A percentile compares a stretch with the other conserved stretches of the same genome.
These are phyloP conservation scores for Aspergillus fumigatus DNA, from an alignment of 2,329 filamentous ascomycete species.

Conservation along the genomic window DNA sequence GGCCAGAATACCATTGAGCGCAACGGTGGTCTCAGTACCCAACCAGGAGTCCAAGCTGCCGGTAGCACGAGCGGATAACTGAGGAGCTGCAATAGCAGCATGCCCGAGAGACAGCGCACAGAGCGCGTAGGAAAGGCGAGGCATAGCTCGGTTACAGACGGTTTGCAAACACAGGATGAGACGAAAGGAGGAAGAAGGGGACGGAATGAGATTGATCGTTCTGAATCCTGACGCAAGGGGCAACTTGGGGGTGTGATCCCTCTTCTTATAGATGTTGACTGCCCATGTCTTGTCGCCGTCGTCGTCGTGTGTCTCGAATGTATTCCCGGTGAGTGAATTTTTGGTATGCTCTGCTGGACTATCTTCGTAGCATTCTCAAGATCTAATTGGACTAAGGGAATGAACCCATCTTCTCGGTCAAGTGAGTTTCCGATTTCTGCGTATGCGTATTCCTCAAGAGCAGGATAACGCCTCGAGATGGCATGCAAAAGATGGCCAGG, in stretches of 20 bases:
- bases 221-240: background rate
- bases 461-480: background rate
- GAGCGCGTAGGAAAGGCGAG: background rate
- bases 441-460: background rate
- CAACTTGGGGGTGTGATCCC: background rate
- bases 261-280: background rate
- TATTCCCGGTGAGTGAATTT: background rate
- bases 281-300: background rate
- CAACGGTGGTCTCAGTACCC: slow-evolving; percentile 42
- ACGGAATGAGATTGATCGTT: background rate
- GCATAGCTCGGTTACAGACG: background rate
- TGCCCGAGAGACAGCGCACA: slow-evolving; percentile 13
- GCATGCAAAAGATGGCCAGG: background rate
- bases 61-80: slow-evolving; percentile 15
- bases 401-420: background rate
- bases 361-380: background rate
- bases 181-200: background rate
- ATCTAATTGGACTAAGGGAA: background rate
- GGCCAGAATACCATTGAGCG: slow-evolving; percentile 49
- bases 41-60: slow-evolving; percentile 20
- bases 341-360: background rate
- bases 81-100: slow-evolving; percentile 14
- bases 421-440: background rate
- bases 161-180: background rate
- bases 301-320: background rate